phyloP scores from a whole-genome alignment of 2,329 filamentous ascomycete genomes.

The Alternaria infectoria region DNA sequence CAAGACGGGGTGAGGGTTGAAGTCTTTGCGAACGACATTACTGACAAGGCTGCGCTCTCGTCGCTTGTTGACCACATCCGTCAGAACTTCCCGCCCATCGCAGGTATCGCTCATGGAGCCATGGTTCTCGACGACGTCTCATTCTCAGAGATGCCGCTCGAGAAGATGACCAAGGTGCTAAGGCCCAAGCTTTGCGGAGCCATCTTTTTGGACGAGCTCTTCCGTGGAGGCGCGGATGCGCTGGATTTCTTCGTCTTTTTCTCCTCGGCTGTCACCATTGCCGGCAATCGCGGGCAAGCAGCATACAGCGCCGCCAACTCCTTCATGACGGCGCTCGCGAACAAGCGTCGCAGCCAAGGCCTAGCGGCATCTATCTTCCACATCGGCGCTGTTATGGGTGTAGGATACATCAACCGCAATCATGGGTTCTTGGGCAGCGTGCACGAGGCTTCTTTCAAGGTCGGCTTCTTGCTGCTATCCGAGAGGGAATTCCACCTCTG shows the following conservation, averaged over 20 bases:
- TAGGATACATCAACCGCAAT: slow-evolving; percentile 16
- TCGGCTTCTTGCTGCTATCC: slow-evolving; percentile 1
- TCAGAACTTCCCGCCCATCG: slow-evolving; percentile 15
- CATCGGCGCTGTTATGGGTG: background rate
- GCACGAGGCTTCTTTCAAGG: background rate
- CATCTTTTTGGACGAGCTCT: slow-evolving; percentile 18
- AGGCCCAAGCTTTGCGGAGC: slow-evolving; percentile 26
- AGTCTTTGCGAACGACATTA: background rate
- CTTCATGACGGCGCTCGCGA: slow-evolving; percentile 48
- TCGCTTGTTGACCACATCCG: background rate
- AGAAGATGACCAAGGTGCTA: slow-evolving; percentile 8
- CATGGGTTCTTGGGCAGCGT: background rate
- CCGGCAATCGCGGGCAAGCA: slow-evolving; percentile 48
- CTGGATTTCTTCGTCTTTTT: slow-evolving; percentile 41
- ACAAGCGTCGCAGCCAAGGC: slow-evolving; percentile 47
- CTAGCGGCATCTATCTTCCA: background rate
- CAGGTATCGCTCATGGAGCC: slow-evolving; percentile 20
- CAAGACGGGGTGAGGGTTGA: slow-evolving; percentile 6
- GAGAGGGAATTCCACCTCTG: slow-evolving; percentile 21
- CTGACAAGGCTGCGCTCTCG: background rate
- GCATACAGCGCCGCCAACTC: slow-evolving; percentile 56
- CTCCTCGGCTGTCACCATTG: slow-evolving; percentile 23
- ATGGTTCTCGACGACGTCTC: slow-evolving; percentile 22
- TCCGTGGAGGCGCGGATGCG: background rate
- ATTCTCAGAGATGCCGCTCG: slow-evolving; percentile 11